phyloP scores from a whole-genome alignment of 176 grass and related monocot species.

The Musa schizocarpa region DNA sequence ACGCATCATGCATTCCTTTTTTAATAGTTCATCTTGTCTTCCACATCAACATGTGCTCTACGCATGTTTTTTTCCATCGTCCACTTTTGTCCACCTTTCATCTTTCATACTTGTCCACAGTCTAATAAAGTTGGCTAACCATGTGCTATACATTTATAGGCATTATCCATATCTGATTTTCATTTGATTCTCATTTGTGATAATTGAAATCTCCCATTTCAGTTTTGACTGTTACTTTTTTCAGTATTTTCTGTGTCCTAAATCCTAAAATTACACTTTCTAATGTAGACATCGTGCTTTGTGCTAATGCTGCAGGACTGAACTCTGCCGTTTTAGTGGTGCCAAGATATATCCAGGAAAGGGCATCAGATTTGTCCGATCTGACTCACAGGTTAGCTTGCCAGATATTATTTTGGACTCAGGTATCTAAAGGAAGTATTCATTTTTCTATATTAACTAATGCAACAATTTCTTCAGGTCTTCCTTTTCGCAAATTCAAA shows the following conservation, averaged over 20 bases:
- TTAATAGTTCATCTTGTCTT: no score
- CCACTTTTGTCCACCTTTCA: no score
- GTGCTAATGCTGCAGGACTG: background rate
- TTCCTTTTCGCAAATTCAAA: constrained; percentile 12
- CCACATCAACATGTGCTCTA: background rate
- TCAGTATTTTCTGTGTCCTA: background rate
- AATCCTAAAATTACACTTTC: background rate
- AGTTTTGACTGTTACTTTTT: background rate
- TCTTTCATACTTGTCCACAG: no score
- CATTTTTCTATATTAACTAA: background rate
- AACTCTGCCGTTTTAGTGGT: constrained; percentile 11
- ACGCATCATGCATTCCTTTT: background rate
- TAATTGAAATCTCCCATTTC: background rate
- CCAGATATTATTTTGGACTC: background rate
- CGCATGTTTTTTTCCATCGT: no score
- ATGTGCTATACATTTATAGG: no score
- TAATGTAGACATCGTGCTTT: background rate
- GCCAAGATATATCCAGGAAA: constrained; percentile 14
- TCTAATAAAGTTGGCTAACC: no score
- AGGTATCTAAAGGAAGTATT: background rate
- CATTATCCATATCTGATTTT: no score
- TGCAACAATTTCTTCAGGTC: background rate
- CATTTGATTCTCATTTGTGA: no score
- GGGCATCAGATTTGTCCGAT: constrained; percentile 9
- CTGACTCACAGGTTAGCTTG: constrained; percentile 2